These are phyloP conservation scores for Fereydounia khargensis DNA, from an alignment of 1,284 basidiomycete genomes.

Conservation along the genomic window DNA sequence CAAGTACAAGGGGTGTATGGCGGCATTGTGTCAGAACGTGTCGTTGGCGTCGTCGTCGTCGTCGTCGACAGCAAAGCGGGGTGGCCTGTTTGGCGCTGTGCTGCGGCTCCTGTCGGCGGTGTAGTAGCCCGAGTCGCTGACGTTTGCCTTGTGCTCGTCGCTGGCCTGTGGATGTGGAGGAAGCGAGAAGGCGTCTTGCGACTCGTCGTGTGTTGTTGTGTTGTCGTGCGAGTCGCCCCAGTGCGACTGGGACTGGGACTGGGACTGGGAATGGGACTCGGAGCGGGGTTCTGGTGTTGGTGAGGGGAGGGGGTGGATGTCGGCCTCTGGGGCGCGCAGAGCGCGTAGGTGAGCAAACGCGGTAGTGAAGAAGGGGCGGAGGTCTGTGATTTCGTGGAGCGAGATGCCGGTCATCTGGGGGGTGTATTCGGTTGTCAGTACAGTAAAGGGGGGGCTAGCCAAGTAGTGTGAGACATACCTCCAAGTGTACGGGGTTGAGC, in stretches of 20 bases:
- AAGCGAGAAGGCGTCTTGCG: constrained; percentile 4
- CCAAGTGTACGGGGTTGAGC: constrained; percentile 63
- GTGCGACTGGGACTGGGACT: background rate
- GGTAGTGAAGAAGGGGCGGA: constrained; percentile 48
- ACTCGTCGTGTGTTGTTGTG: constrained; percentile 9
- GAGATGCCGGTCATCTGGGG: constrained; percentile 55
- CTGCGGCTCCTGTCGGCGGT: constrained; percentile 4
- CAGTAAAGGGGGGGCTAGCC: background rate
- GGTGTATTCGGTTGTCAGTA: constrained; percentile 75
- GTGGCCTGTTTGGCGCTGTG: constrained; percentile 6
- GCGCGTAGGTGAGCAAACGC: constrained; percentile 43
- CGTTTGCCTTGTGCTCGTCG: background rate
- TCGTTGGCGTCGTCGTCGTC: constrained; percentile 12
- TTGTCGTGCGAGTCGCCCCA: constrained; percentile 12
- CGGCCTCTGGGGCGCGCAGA: constrained; percentile 6
- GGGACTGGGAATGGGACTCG: background rate
- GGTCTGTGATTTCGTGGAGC: constrained; percentile 47
- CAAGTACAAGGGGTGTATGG: no score
- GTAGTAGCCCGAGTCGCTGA: constrained; percentile 22
- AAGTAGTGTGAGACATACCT: constrained; percentile 26
- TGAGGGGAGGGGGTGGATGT: background rate
- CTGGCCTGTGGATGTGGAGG: constrained; percentile 1
- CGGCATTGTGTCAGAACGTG: no score
- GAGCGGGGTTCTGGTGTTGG: background rate
- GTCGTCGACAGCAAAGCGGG: constrained; percentile 19